A percentile compares a stretch with the other conserved stretches of the same genome.
phyloP scores from a whole-genome alignment of 2,329 filamentous ascomycete genomes.

The Diatrype stigma region DNA sequence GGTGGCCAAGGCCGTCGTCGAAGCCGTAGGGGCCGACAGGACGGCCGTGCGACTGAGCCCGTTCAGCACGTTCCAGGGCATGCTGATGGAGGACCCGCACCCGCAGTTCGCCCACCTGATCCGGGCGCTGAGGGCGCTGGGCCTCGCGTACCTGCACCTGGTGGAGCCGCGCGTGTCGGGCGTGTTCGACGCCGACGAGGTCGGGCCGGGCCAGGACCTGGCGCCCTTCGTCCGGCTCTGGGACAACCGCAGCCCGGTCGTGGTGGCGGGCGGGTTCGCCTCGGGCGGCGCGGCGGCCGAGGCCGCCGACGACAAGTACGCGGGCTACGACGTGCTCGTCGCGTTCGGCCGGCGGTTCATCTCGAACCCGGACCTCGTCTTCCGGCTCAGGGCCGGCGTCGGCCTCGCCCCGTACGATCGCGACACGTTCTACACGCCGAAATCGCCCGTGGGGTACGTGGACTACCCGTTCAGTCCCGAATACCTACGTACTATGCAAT shows the following conservation, averaged over 20 bases:
- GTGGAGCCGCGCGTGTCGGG: conserved; percentile 49
- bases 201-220: conserved; percentile 30
- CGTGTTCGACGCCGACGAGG: conserved; percentile 36
- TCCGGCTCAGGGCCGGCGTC: conserved; percentile 37
- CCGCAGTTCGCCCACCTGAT: conserved; percentile 55
- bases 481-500: no score
- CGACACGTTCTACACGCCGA: conserved; percentile 36
- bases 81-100: conserved; percentile 53
- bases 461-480: conserved; percentile 16
- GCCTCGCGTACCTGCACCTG: conserved; percentile 54
- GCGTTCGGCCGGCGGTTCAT: conserved; percentile 47
- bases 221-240: conserved; percentile 43
- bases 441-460: conserved; percentile 14
- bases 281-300: conserved; percentile 31
- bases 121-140: conserved; percentile 43
- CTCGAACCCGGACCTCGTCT: conserved; percentile 44
- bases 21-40: conserved; percentile 47
- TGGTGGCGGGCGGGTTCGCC: conserved; percentile 43
- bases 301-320: conserved; percentile 35
- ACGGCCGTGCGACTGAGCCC: conserved; percentile 50
- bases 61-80: conserved; percentile 52
- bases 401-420: conserved; percentile 40
- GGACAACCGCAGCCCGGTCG: conserved; percentile 38
- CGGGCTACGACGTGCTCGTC: conserved; percentile 38
- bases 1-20: conserved; percentile 46